Base-by-base conservation (phyloP, 2,329 filamentous ascomycete species). In the Aspergillus quadricinctus region DNA sequence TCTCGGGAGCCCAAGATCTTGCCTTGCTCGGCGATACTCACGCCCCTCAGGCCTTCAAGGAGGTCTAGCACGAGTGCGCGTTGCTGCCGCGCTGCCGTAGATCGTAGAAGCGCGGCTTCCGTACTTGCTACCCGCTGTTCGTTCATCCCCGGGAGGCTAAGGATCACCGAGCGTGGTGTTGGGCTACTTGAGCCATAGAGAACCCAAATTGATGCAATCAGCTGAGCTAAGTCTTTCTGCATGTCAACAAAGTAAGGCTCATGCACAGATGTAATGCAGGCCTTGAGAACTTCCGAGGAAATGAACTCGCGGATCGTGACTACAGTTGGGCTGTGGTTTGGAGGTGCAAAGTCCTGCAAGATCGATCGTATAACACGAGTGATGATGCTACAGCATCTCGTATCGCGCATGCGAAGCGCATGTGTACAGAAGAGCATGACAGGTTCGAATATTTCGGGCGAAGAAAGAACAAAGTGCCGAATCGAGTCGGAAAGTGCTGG, bases 211-310 rank as follows among this genome's bases (percentile, higher is more conserved):
- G 87, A 84, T 0, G 92, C 92, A 59, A 99, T 96, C 40, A 97
- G 80, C 23, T 87, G 84, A 0, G 92, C 93, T 23, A 99, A 81
- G 52, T 99, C 92, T 70, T 92, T 93, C 68, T 99, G 94, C 60
- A 95, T 84, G 64, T 99, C 94, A 35, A 97, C 92, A 73, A 97
- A 99, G 73, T 97, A 97, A 0, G 91, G 88, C 64, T 99, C 94
- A 74, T 97, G 90, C 51, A 99, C 85, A 1, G 90, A 95, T 1
- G 88, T 90, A 70, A 97, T 90, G 67, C 89, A 93, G 0, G 92
- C 91, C 76, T 92, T 90, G 50, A 99, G 83, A 2, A 97, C 90
- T 63, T 96, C 89, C 4, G 86, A 86, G 52, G 87, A 91, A 68
- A 97, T 92, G 73, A 92, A 99, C 68, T 96, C 91, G 52, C 92